Evolutionary conservation across 1,284 basidiomycete species (phyloP).

Genomic region (Earliella scabrosa): DNA sequence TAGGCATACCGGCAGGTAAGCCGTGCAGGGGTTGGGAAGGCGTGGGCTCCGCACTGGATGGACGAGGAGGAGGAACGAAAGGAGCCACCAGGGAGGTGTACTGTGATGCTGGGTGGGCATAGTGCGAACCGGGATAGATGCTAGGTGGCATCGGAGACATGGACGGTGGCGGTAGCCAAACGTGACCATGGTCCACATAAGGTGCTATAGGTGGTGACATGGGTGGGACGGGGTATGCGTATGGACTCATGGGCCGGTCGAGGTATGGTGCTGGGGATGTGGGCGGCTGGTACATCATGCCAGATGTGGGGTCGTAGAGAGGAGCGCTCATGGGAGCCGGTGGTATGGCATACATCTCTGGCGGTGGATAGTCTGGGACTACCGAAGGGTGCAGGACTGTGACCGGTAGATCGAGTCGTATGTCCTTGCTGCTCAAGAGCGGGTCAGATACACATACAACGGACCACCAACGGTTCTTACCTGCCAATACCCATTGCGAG

Average conservation of each 20-base stretch:
- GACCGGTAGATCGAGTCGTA: slow-evolving; percentile 64
- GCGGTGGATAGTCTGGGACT: slow-evolving; percentile 45
- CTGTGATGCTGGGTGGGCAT: slow-evolving; percentile 29
- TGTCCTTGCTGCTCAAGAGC: slow-evolving; percentile 59
- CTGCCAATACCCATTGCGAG: slow-evolving; percentile 67
- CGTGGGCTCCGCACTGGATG: slow-evolving; percentile 42
- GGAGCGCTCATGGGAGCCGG: slow-evolving; percentile 16
- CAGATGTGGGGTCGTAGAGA: slow-evolving; percentile 20
- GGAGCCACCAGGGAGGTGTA: slow-evolving; percentile 27
- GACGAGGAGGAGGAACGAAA: slow-evolving; percentile 36
- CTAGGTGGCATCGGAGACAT: slow-evolving; percentile 27
- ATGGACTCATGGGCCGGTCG: slow-evolving; percentile 33
- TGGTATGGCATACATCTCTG: slow-evolving; percentile 19
- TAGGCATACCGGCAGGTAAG: slow-evolving; percentile 28
- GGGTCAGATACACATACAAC: neutral
- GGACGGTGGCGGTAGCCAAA: slow-evolving; percentile 51
- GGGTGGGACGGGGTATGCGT: slow-evolving; percentile 38
- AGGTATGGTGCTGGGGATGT: slow-evolving; percentile 31
- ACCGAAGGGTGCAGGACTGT: slow-evolving; percentile 65
- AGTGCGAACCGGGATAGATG: slow-evolving; percentile 31
- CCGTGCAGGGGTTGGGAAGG: slow-evolving; percentile 32
- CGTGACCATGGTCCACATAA: slow-evolving; percentile 49
- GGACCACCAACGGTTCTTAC: slow-evolving; percentile 39
- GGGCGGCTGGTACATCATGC: slow-evolving; percentile 26
- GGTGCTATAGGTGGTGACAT: slow-evolving; percentile 41